Evolutionary conservation across 2,329 filamentous ascomycete species (phyloP).

Genomic region (Kalaharituber pfeilii): DNA sequence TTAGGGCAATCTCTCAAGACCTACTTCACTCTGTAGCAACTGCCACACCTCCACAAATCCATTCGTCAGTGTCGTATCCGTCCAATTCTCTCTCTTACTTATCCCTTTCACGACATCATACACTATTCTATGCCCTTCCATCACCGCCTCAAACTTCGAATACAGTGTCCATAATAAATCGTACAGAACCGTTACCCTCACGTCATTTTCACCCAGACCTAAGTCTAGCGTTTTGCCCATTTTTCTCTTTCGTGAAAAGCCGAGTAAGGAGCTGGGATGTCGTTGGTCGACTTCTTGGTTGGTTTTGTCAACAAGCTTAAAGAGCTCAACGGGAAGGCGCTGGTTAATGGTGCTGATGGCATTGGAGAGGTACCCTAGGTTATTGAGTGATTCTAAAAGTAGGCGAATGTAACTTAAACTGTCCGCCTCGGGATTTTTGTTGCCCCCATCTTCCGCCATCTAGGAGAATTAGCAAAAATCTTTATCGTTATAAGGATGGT

Average conservation of each 20-base stretch:
- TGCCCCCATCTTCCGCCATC: conserved; percentile 56
- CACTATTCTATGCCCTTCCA: conserved; percentile 82
- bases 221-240: conserved; percentile 38
- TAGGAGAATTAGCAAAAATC: conserved; percentile 21
- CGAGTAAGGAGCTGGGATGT: conserved; percentile 61
- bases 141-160: conserved; percentile 92
- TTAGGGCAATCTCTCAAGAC: conserved; percentile 2
- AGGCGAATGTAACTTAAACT: conserved; percentile 87
- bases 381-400: conserved; percentile 76
- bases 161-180: conserved; percentile 86
- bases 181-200: conserved; percentile 69
- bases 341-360: conserved; percentile 86
- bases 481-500: conserved; percentile 24
- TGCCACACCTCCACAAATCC: conserved; percentile 98
- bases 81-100: conserved; percentile 46
- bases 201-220: conserved; percentile 52
- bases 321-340: conserved; percentile 79
- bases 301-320: conserved; percentile 83
- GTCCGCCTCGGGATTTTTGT: conserved; percentile 84
- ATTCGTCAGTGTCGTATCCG: conserved; percentile 48
- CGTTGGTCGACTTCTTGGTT: conserved; percentile 86
- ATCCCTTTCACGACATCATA: conserved; percentile 84
- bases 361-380: conserved; percentile 66
- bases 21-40: conserved; percentile 74
- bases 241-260: conserved; percentile 33